Evolutionary conservation across 352 stramenopile genomes (phyloP), one percentile per base, ranked within the genome.

Genomic region (Pythium coloratum): DNA sequence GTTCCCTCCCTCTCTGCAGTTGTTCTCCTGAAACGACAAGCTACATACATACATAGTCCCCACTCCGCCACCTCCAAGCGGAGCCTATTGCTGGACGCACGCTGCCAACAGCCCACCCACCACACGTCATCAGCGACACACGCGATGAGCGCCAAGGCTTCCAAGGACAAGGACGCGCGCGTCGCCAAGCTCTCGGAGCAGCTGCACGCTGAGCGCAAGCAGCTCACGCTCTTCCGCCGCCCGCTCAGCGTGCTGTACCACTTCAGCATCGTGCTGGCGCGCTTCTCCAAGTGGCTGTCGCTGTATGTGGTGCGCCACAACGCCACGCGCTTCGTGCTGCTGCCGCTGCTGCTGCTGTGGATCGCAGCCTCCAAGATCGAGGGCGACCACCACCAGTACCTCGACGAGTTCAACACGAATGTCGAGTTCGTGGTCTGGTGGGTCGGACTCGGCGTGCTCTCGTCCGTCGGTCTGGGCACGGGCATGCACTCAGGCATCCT

Each of bases 401-500:
- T 96, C 44, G 85, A 94, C 62, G 83, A 95, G 62, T 88, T 96
- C 76, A 95, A 95, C 73, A 73, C 70, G 53, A 85, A 81, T 38
- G 80, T 90, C 65, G 79, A 95, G 79, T 98, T 97, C 73, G 77
- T 96, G 33, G 85, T 94, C 50, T 98, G 92, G 91, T 98, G 94
- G 94, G 80, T 98, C 54, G 91, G 92, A 1, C 86, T 98, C 26
- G 94, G 94, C 56, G 89, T 98, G 53, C 85, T 98, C 40, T 98
- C 93, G 62, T 97, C 86, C 13, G 91, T 98, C n/a, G 94, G 94
- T 8, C 86, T 98, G 38, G 94, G 94, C 62, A 97, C 89, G 24
- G 94, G 94, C 54, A 96, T 98, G 82, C 94, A 98, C 78, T 97
- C 90, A 62, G 92, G 92, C 65, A 95, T 98, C 50, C 78, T 98